These are phyloP conservation scores for Colletotrichum phormii DNA, from an alignment of 2,329 filamentous ascomycete species.

Conservation along the genomic window DNA sequence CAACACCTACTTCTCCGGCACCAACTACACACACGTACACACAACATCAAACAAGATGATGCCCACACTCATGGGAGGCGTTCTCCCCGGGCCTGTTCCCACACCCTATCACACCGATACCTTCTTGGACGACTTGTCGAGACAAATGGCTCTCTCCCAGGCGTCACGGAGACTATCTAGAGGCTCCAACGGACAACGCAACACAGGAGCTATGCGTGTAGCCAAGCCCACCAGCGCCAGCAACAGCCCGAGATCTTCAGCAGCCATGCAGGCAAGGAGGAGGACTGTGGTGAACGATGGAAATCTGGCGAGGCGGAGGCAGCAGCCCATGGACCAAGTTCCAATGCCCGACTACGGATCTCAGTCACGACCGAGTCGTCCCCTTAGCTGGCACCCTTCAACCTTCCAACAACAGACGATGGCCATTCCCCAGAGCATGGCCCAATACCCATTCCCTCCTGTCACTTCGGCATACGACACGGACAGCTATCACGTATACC, in stretches of 20 bases:
- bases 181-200: constrained; percentile 61
- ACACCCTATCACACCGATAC: constrained; percentile 53
- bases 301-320: constrained; percentile 57
- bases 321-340: constrained; percentile 59
- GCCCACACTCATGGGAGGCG: constrained; percentile 49
- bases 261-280: constrained; percentile 61
- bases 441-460: constrained; percentile 54
- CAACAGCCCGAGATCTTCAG: constrained; percentile 72
- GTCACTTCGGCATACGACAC: constrained; percentile 52
- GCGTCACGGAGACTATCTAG: constrained; percentile 61
- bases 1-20: neutral
- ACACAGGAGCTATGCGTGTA: constrained; percentile 66
- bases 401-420: constrained; percentile 54
- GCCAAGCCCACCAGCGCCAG: constrained; percentile 75
- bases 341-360: constrained; percentile 48
- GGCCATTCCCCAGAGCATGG: constrained; percentile 45
- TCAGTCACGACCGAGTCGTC: constrained; percentile 61
- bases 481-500: constrained; percentile 54
- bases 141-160: constrained; percentile 62
- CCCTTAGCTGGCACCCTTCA: constrained; percentile 82
- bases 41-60: constrained; percentile 42
- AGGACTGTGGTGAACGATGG: constrained; percentile 67
- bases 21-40: neutral
- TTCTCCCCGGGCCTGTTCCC: constrained; percentile 44
- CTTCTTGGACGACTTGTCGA: constrained; percentile 63